Base-by-base conservation (phyloP, 1,284 basidiomycete genomes). In the Ustilago trichophora region DNA sequence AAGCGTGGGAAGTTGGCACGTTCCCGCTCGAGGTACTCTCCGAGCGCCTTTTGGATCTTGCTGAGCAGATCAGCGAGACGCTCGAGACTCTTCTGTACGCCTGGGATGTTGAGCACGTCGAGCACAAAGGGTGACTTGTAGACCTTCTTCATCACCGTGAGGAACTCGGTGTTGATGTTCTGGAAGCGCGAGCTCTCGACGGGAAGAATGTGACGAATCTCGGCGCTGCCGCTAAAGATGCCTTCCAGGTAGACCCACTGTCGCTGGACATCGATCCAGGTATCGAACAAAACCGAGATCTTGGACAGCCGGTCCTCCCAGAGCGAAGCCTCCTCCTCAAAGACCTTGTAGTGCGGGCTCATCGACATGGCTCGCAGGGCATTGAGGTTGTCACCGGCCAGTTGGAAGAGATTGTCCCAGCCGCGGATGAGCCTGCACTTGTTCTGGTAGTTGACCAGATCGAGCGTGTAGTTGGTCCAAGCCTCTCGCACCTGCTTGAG, bases 241-340 rank as follows among this genome's bases (percentile, higher is more conserved):
- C 96, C 96, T 55, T 98, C 95, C 48, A 99, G 86, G 80, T 99
- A 99, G 1, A 99, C 96, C 96, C 96, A 99, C 84, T 98, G 96
- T 5, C 96, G 88, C 78, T 99, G 97, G 13, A 99, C 96, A 72
- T 98, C 96, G 73, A 98, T 96, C 96, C 96, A 98, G 31, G 98
- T 90, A 82, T 98, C 94, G 80, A 99, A 99, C 13, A 98, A 86
- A 24, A 96, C 92, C 38, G 76, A 75, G 50, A 81, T 70, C 51
- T 77, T 76, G 32, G 74, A 73, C 12, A 81, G 66, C 13, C 76
- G 56, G 31, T 83, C 83, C 38, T 82, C 81, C 83, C 83, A 84
- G 2, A 81, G 58, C 16, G 68, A 72, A 3, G 83, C 83, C 47
- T 84, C 83, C 46, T 84, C 83, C 55, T 84, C 83, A 34, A 79